Evolutionary conservation across 768 basidiomycete species (phyloP), one percentile per base, ranked within the genome.

Genomic region (Mycena pura): DNA sequence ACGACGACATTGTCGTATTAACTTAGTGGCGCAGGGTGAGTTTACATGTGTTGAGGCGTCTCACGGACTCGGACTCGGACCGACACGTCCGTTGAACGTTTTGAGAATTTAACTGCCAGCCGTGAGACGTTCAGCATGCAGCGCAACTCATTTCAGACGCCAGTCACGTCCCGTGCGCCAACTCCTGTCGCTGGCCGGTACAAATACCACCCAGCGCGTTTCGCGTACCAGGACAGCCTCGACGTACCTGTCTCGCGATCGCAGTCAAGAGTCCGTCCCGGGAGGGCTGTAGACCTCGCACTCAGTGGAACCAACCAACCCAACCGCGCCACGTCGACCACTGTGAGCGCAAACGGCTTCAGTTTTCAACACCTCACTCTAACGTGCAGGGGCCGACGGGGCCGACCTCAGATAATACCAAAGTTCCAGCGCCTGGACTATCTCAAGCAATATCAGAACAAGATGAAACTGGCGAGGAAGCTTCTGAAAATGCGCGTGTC

Each of bases 401-500:
- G 2, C 63, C 57, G 24, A 48, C 31, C 32, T 58, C 51, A 15
- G 58, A 65, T 8, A 45, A 17, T 15, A 57, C 55, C 21, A 57
- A 62, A 32, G 40, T 49, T 40, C 45, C 51, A 5, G 21, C 17
- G 14, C 50, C 22, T n/a, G 47, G 40, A 21, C 27, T 48, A 6
- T 28, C 44, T 9, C 24, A 43, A 19, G 17, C 17, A 10, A 47
- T 52, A 34, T 21, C 34, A 1, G 47, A 47, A 19, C 56, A 56
- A 50, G 73, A 72, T 52, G 76, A 76, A 57, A 67, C 65, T 14
- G 78, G 77, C 9, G 72, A 72, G 39, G 77, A 79, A 38, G 69
- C 71, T 11, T 67, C 68, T 6, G 77, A 77, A 51, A 62, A 70
- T 65, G 76, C 77, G 13, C 64, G 71, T 7, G 69, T 81, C 14